Conservation (phyloP, 2,329 filamentous ascomycete species). For the Fusarium ambrosium region DNA sequence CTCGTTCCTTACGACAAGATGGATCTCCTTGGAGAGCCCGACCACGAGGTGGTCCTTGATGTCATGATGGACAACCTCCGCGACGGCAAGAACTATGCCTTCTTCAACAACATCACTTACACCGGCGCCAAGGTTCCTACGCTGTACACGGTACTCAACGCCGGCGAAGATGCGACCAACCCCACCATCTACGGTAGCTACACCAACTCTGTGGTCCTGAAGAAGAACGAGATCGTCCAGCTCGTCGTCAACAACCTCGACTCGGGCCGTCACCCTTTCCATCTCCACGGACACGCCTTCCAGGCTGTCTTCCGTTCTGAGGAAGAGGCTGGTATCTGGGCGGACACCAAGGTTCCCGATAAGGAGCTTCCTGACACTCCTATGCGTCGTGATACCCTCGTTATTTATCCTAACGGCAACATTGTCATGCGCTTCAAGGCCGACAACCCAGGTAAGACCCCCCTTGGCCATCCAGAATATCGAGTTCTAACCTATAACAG, state of each 20-base stretch:
- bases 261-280: slow-evolving; percentile 79
- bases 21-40: slow-evolving; percentile 71
- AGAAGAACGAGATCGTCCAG: slow-evolving; percentile 76
- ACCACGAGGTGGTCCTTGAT: slow-evolving; percentile 73
- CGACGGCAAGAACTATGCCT: slow-evolving; percentile 72
- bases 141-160: slow-evolving; percentile 80
- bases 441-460: slow-evolving; percentile 71
- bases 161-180: slow-evolving; percentile 70
- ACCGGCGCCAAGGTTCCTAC: slow-evolving; percentile 80
- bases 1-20: slow-evolving; percentile 78
- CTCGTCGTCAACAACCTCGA: slow-evolving; percentile 83
- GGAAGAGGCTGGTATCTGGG: slow-evolving; percentile 70
- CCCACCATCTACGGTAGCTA: slow-evolving; percentile 74
- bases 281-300: slow-evolving; percentile 83
- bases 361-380: slow-evolving; percentile 68
- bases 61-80: slow-evolving; percentile 73
- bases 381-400: slow-evolving; percentile 77
- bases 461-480: neutral
- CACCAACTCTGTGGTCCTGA: slow-evolving; percentile 77
- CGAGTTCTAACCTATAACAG: slow-evolving; percentile 37
- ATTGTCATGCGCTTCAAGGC: slow-evolving; percentile 77
- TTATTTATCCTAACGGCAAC: slow-evolving; percentile 75
- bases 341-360: slow-evolving; percentile 53
- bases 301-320: slow-evolving; percentile 74
- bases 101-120: slow-evolving; percentile 85